Percentiles rank a stretch among this genome's conserved stretches.
These are phyloP conservation scores for Neofusicoccum sp. DNA, from an alignment of 2,329 filamentous ascomycete species.

Conservation along the genomic window DNA sequence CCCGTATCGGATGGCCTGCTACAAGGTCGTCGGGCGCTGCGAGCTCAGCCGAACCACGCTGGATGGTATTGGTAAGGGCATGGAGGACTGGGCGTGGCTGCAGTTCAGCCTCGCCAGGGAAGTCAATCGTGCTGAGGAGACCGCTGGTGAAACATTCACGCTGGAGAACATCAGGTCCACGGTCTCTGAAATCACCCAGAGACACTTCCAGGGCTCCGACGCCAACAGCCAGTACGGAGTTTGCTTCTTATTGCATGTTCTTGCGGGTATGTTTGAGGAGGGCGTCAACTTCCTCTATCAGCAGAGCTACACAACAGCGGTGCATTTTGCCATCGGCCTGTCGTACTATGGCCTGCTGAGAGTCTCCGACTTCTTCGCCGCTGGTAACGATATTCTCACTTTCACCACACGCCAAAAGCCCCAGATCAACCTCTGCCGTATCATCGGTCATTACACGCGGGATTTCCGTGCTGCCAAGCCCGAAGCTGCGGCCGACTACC, in stretches of 20 bases:
- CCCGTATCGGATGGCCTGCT: slow-evolving; percentile 94
- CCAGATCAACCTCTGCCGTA: slow-evolving; percentile 90
- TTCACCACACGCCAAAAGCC: slow-evolving; percentile 68
- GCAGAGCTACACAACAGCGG: slow-evolving; percentile 88
- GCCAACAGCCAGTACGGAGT: slow-evolving; percentile 79
- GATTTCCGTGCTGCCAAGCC: slow-evolving; percentile 92
- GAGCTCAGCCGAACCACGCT: slow-evolving; percentile 58
- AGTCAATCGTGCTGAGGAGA: slow-evolving; percentile 59
- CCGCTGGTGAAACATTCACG: slow-evolving; percentile 61
- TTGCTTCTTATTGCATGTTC: slow-evolving; percentile 88
- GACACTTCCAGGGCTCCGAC: slow-evolving; percentile 82
- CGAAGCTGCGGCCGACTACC: slow-evolving; percentile 88
- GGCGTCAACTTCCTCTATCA: slow-evolving; percentile 88
- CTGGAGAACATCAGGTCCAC: slow-evolving; percentile 71
- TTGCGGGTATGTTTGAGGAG: slow-evolving; percentile 91
- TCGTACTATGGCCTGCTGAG: slow-evolving; percentile 87
- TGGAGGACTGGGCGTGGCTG: slow-evolving; percentile 67
- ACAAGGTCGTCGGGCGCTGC: slow-evolving; percentile 89
- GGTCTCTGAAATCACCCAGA: slow-evolving; percentile 82
- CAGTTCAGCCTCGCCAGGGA: slow-evolving; percentile 64
- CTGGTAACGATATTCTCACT: slow-evolving; percentile 61
- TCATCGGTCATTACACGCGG: slow-evolving; percentile 91
- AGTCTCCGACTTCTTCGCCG: slow-evolving; percentile 75
- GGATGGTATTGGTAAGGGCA: slow-evolving; percentile 57
- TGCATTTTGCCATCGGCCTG: slow-evolving; percentile 89